Conservation (phyloP, 2,329 filamentous ascomycete species). For the Calycina herbarum region DNA sequence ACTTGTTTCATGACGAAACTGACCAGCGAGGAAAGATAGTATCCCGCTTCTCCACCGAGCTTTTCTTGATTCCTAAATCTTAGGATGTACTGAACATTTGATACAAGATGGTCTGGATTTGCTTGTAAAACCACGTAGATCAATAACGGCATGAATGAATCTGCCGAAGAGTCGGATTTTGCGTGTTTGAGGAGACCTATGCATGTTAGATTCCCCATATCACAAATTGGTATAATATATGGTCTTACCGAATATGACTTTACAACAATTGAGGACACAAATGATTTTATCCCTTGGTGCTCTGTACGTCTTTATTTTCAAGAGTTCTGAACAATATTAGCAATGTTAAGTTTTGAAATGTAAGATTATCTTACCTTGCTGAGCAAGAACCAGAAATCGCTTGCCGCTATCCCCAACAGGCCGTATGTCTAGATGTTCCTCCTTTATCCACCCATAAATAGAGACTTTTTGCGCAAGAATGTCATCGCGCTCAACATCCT, state of each 20-base stretch:
- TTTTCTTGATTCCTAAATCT: conserved; percentile 98
- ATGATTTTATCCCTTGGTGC: conserved; percentile 99
- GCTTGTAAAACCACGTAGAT: conserved; percentile 95
- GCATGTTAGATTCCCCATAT: conserved; percentile 23
- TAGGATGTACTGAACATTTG: conserved; percentile 96
- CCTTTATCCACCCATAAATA: conserved; percentile 92
- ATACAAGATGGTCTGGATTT: conserved; percentile 92
- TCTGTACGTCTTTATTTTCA: conserved; percentile 95
- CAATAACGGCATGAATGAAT: conserved; percentile 90
- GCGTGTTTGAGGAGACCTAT: conserved; percentile 83
- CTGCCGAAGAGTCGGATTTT: conserved; percentile 90
- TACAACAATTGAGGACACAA: conserved; percentile 97
- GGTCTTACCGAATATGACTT: conserved; percentile 87
- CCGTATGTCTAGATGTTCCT: conserved; percentile 91
- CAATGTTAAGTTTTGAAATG: not conserved
- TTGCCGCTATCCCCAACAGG: conserved; percentile 81
- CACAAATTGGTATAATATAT: not conserved
- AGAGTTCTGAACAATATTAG: conserved; percentile 60
- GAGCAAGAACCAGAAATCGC: conserved; percentile 83
- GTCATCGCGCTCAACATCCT: conserved; percentile 95
- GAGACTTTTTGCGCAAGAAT: conserved; percentile 95
- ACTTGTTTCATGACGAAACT: conserved; percentile 32
- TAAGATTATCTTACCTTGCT: conserved; percentile 61
- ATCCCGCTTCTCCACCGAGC: conserved; percentile 93
- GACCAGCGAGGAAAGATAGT: conserved; percentile 93